Percentiles rank a stretch among this genome's conserved stretches.
phyloP scores from a whole-genome alignment of 148 eudicot genomes.

The Chenopodium formosanum region DNA sequence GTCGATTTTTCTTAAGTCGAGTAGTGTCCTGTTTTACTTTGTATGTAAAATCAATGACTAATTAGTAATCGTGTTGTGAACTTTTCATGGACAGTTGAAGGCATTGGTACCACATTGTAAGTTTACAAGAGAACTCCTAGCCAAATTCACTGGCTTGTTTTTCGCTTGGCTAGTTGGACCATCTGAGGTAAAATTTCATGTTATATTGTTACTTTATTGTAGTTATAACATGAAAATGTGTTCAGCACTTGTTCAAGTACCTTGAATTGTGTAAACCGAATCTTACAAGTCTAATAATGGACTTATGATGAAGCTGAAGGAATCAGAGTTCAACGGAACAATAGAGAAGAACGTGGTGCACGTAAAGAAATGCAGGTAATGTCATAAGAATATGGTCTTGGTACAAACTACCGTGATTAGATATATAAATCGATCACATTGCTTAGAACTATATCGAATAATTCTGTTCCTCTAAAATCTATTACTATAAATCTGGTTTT shows the following conservation, averaged over 20 bases:
- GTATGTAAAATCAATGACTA: not conserved
- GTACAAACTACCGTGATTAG: not conserved
- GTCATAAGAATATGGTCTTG: not conserved
- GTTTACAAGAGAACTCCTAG: slow-evolving; percentile 58
- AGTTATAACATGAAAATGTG: too few relatives aligned
- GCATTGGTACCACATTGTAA: slow-evolving; percentile 44
- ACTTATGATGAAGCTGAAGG: slow-evolving; percentile 51
- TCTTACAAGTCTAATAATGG: slow-evolving; percentile 9
- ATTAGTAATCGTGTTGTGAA: not conserved
- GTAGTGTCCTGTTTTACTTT: too few relatives aligned
- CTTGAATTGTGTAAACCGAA: not conserved
- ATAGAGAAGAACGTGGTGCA: slow-evolving; percentile 70
- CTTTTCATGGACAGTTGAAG: slow-evolving; percentile 39
- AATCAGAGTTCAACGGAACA: slow-evolving; percentile 63
- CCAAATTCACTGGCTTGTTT: slow-evolving; percentile 54
- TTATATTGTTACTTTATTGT: not conserved
- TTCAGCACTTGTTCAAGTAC: too few relatives aligned
- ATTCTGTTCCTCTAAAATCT: too few relatives aligned
- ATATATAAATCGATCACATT: too few relatives aligned
- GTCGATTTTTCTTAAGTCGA: not conserved
- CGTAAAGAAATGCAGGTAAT: slow-evolving; percentile 90
- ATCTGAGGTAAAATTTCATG: slow-evolving; percentile 50
- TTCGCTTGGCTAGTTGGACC: slow-evolving; percentile 83
- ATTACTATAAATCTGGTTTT: too few relatives aligned
- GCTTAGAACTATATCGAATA: too few relatives aligned